These are phyloP conservation scores for Tricholoma sp. DNA, from an alignment of 768 basidiomycete species.

Conservation along the genomic window DNA sequence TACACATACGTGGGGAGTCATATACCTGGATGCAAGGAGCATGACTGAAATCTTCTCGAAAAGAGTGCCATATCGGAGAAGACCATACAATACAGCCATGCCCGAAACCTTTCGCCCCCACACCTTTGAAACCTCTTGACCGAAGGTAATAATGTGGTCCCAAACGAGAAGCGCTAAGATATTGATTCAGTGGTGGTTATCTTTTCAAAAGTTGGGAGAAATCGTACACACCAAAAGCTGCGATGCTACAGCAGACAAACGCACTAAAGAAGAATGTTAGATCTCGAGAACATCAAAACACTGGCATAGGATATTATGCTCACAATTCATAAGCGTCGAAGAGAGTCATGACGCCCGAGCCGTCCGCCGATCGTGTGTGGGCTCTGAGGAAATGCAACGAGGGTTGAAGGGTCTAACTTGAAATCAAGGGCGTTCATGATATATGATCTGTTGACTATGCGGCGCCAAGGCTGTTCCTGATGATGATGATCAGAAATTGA, in stretches of 20 bases:
- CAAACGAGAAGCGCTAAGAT: slow-evolving; percentile 23
- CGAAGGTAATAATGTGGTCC: slow-evolving; percentile 25
- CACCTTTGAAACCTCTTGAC: slow-evolving; percentile 20
- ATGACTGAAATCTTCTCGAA: not conserved
- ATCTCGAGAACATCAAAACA: not conserved
- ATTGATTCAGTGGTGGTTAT: too few species aligned
- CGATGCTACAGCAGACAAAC: not conserved
- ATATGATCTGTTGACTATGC: too few species aligned
- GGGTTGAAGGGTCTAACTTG: not conserved
- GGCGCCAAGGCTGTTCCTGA: too few species aligned
- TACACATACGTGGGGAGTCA: not conserved
- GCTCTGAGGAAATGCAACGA: not conserved
- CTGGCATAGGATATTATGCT: not conserved
- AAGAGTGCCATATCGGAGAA: slow-evolving; percentile 20
- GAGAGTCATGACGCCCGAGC: not conserved
- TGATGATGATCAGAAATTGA: too few species aligned
- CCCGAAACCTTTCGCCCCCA: slow-evolving; percentile 26
- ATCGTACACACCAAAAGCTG: not conserved
- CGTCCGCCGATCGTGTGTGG: not conserved
- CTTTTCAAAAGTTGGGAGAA: not conserved
- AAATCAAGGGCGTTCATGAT: not conserved
- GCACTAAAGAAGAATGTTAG: not conserved
- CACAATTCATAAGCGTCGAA: not conserved
- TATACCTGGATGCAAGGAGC: not conserved
- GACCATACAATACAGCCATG: slow-evolving; percentile 20